Base-by-base conservation (phyloP, 225 moss, liverwort and hornwort genomes). In the Polytrichum commune region DNA sequence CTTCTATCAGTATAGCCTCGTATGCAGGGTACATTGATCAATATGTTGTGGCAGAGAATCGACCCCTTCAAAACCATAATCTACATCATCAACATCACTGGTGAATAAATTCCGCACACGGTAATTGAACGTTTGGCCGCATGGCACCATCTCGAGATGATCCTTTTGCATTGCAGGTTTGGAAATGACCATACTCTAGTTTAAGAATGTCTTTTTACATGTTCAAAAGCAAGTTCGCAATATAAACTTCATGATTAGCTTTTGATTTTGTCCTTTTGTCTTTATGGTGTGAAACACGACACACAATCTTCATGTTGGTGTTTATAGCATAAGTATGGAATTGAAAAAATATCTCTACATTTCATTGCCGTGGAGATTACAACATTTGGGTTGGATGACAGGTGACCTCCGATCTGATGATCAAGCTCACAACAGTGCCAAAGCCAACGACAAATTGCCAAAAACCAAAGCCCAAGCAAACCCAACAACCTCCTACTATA, bases 151-250 rank as follows among this genome's bases (percentile, higher is more conserved):
- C 60, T 7, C 7, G 22, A 24, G 60, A 60, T 22, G 60, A 60
- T 60, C 60, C 60, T 24, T 60, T 60, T 5, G 60, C 60, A 60
- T 8, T 60, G 60, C 60, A 60, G 60, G 60, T 60, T 60, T 23
- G 60, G 7, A 60, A n/a, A 2, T 23, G 46, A 16, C 3, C 3
- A 16, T 4, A 4, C 13, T 38, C 16, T 46, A 16, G 46, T 46
- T 9, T 10, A 13, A 13, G 16, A 16, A 46, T 46, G 4, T 16
- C 10, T 32, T 32, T 1, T 46, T 46, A 16, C 46, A 46, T 16
- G 0, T 16, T 46, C 16, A 1, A 46, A 46, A 46, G 16, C 13
- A 46, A 46, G 10, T 46, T 46, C 0, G 46, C 10, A 46, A 46
- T 16, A 46, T 10, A 4, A 46, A 16, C 16, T 46, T 16, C 46